Conservation (phyloP, 225 moss, liverwort and hornwort genomes). For the Marchantia paleacea region DNA sequence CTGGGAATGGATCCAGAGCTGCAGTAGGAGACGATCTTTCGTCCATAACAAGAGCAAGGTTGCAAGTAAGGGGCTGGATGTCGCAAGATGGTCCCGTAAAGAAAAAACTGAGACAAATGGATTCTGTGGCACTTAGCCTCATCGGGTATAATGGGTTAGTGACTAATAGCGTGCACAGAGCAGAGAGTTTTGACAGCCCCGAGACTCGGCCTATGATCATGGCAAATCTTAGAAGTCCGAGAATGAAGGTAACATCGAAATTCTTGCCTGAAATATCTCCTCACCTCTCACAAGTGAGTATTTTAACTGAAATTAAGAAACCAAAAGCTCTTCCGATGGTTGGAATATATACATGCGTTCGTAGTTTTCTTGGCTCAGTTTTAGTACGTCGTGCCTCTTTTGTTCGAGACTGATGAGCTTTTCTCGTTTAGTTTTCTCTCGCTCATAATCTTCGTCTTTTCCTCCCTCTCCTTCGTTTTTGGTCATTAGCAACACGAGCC, state of each 20-base stretch:
- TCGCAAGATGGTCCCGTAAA: constrained; percentile 57
- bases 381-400: too few relatives aligned
- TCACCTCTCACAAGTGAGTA: not conserved
- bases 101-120: constrained; percentile 57
- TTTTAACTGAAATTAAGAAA: not conserved
- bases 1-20: constrained; percentile 87
- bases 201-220: constrained; percentile 40
- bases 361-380: too few relatives aligned
- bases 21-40: constrained; percentile 94
- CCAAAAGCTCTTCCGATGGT: too few relatives aligned
- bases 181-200: constrained; percentile 40
- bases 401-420: too few relatives aligned
- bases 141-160: constrained; percentile 68
- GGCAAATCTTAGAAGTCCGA: constrained; percentile 63
- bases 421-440: too few relatives aligned
- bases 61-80: constrained; percentile 52
- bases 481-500: too few relatives aligned
- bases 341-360: too few relatives aligned
- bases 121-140: constrained; percentile 66
- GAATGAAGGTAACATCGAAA: constrained; percentile 52
- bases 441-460: too few relatives aligned
- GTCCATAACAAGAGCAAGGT: constrained; percentile 63
- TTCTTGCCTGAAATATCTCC: not conserved
- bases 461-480: too few relatives aligned
- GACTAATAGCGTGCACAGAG: constrained; percentile 60